These are phyloP conservation scores for Exophiala lecanii-corni DNA, from an alignment of 2,329 filamentous ascomycete species.

Conservation along the genomic window DNA sequence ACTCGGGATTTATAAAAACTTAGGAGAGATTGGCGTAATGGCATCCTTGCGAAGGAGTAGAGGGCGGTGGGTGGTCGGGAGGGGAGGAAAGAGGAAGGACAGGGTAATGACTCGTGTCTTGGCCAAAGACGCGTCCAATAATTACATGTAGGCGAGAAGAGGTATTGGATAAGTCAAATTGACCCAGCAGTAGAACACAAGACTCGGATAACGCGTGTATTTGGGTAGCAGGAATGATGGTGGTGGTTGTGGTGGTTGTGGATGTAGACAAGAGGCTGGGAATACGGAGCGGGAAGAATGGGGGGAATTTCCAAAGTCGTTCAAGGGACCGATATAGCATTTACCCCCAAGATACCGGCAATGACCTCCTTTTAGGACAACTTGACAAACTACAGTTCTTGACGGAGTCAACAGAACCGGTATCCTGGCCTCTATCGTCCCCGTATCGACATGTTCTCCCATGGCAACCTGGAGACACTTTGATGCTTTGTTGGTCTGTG, in stretches of 20 bases:
- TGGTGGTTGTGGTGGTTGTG: neutral
- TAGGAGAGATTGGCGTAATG: slow-evolving; percentile 24
- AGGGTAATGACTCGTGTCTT: neutral
- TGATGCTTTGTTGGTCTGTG: too few species aligned
- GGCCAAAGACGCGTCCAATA: slow-evolving; percentile 14
- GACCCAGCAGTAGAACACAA: too few species aligned
- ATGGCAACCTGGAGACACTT: too few species aligned
- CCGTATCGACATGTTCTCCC: too few species aligned
- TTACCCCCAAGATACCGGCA: too few species aligned
- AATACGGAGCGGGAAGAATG: slow-evolving; percentile 5
- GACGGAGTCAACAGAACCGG: too few species aligned
- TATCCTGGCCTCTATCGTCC: too few species aligned
- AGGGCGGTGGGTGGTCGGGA: neutral
- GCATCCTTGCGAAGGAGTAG: slow-evolving; percentile 18
- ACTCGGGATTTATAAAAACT: slow-evolving; percentile 19
- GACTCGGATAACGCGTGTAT: slow-evolving; percentile 9
- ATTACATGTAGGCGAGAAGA: neutral
- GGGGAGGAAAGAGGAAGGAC: neutral
- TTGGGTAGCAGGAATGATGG: neutral
- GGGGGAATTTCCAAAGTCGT: too few species aligned
- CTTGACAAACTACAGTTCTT: too few species aligned
- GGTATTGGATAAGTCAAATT: too few species aligned
- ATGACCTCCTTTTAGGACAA: too few species aligned
- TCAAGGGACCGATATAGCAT: too few species aligned
- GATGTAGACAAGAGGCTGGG: slow-evolving; percentile 13